Base-by-base conservation (phyloP, 139 green algal species). In the Volvox reticuliferus region DNA sequence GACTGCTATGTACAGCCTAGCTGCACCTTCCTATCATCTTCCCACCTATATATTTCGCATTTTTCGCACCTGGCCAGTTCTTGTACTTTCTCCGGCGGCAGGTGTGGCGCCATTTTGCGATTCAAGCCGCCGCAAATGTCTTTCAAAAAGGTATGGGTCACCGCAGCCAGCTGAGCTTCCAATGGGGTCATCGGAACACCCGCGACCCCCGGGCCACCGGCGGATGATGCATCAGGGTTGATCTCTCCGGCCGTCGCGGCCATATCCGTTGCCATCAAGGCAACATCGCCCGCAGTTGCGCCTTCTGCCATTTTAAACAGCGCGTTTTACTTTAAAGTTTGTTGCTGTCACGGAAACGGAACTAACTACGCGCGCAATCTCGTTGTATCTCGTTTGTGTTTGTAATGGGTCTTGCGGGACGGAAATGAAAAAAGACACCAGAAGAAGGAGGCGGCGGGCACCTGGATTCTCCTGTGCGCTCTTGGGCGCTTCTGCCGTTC, bases 111-210 rank as follows among this genome's bases (percentile, higher is more conserved):
- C 28, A n/a, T 44, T 32, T 89, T 69, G 26, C 84, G 67, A 44
- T 81, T 82, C 21, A 89, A 69, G 12, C 84, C 84, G 26, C 24
- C 37, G 84, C 84, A 89, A 68, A 89, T 28, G 35, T 89, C 82
- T 24, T 67, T 28, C 22, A 81, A 69, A 69, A 81, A 81, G 36
- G 84, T 65, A 19, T 36, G 32, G 28, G 33, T 20, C 32, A 24
- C 68, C 26, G 35, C 35, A 12, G 35, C 82, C 9, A 61, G 50
- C 50, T 71, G 19, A 14, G 79, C 50, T 37, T 86, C 79, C 12
- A 44, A 19, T 1, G 50, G 79, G 50, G 9, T 73, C 30, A 32
- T n/a, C 1, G 65, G 6, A 9, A 1, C 65, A 2, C 12, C 65
- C 0, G 22, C 82, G 33, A 1, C 82, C 62, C 28, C 33, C 22